Evolutionary conservation across 2,329 filamentous ascomycete genomes (phyloP).

Genomic region (Tolypocladium inflatum): DNA sequence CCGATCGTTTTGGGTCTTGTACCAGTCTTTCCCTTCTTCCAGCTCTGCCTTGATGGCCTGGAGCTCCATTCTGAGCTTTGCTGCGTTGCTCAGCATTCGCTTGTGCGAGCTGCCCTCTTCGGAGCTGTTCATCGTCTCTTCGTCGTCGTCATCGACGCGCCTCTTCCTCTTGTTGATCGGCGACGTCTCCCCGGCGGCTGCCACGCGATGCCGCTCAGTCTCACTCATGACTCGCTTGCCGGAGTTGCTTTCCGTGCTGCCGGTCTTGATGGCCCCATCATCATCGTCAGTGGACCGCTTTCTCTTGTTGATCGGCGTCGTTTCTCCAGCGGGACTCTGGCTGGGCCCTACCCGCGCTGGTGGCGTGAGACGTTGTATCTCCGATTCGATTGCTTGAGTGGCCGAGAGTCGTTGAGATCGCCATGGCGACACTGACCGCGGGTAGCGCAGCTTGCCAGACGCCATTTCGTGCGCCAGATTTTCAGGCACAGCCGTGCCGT

Average conservation of each 20-base stretch:
- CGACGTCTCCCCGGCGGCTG: slow-evolving; percentile 5
- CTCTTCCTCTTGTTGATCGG: slow-evolving; percentile 24
- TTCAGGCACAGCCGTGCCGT: slow-evolving; percentile 44
- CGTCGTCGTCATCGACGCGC: slow-evolving; percentile 14
- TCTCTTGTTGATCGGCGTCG: slow-evolving; percentile 8
- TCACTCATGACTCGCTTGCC: not conserved
- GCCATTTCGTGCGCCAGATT: slow-evolving; percentile 34
- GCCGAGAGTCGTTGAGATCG: not conserved
- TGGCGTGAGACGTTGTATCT: slow-evolving; percentile 5
- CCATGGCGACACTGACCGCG: not conserved
- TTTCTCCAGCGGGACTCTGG: not conserved
- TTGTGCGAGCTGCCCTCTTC: slow-evolving; percentile 21
- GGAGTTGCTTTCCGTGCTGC: not conserved
- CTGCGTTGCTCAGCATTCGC: slow-evolving; percentile 32
- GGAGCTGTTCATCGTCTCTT: slow-evolving; percentile 4
- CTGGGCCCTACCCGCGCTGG: not conserved
- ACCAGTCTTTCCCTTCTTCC: slow-evolving; percentile 38
- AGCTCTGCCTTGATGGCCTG: slow-evolving; percentile 32
- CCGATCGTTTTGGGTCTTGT: slow-evolving; percentile 32
- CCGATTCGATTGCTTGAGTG: not conserved
- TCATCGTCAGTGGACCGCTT: slow-evolving; percentile 11
- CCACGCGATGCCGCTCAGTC: not conserved
- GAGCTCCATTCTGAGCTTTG: slow-evolving; percentile 29
- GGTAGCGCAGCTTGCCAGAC: not conserved
- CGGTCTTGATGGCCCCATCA: not conserved